Conservation (phyloP, 2,329 filamentous ascomycete species). For the Emergomyces pasteurianus region DNA sequence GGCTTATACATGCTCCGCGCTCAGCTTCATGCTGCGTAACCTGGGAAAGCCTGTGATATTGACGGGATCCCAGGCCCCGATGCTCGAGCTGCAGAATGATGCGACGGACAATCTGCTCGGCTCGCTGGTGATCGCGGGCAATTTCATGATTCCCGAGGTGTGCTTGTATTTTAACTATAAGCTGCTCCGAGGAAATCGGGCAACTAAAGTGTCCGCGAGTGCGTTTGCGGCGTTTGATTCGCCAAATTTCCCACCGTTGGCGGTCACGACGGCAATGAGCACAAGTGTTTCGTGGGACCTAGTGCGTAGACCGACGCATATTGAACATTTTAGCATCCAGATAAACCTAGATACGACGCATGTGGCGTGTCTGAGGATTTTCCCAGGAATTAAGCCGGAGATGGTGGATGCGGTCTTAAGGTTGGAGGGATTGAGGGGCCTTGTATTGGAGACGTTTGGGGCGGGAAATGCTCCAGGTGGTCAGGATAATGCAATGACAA, state of each 20-base stretch:
- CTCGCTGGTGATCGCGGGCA: constrained; percentile 78
- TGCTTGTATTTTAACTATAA: constrained; percentile 90
- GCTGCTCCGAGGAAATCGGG: constrained; percentile 76
- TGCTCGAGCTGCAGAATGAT: constrained; percentile 82
- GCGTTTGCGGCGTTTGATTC: constrained; percentile 79
- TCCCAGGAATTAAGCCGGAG: constrained; percentile 84
- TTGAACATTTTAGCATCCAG: constrained; percentile 63
- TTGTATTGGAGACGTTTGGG: constrained; percentile 85
- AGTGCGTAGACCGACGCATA: constrained; percentile 59
- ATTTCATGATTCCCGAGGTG: constrained; percentile 86
- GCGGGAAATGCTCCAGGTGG: constrained; percentile 84
- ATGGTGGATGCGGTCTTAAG: constrained; percentile 79
- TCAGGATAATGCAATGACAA: constrained; percentile 64
- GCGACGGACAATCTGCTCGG: constrained; percentile 83
- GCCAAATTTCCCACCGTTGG: constrained; percentile 74
- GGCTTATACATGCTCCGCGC: constrained; percentile 76
- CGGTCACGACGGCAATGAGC: constrained; percentile 66
- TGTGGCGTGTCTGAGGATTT: constrained; percentile 79
- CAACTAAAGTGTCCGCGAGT: constrained; percentile 77
- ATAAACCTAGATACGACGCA: constrained; percentile 73
- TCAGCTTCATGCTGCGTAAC: constrained; percentile 88
- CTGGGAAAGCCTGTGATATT: constrained; percentile 84
- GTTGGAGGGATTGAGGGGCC: constrained; percentile 62
- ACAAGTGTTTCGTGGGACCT: constrained; percentile 72
- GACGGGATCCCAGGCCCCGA: constrained; percentile 72